phyloP scores from a whole-genome alignment of 345 rosid genomes.

The Moricandia arvensis region DNA sequence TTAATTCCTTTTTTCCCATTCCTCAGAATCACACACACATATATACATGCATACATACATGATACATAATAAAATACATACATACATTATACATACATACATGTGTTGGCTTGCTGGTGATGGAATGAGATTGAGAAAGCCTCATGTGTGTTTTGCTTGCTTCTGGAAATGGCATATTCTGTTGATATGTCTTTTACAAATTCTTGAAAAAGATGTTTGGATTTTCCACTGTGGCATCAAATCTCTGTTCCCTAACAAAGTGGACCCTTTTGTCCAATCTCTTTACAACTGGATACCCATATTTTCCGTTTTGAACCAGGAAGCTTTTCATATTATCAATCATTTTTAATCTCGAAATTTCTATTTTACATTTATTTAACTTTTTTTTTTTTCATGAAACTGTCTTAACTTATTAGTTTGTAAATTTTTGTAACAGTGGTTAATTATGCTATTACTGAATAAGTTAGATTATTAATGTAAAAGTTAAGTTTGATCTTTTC shows the following conservation, averaged over 20 bases:
- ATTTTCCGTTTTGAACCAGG: background rate
- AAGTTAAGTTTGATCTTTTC: background rate
- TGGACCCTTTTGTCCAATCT: slow-evolving; percentile 25
- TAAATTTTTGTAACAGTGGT: background rate
- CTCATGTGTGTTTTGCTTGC: slow-evolving; percentile 21
- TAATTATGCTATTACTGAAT: background rate
- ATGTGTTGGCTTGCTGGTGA: slow-evolving; percentile 6
- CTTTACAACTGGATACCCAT: slow-evolving; percentile 3
- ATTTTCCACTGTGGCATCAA: slow-evolving; percentile 22
- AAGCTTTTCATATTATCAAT: background rate
- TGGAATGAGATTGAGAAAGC: slow-evolving; percentile 19
- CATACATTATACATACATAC: background rate
- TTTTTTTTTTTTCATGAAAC: background rate
- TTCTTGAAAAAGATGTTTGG: slow-evolving; percentile 19
- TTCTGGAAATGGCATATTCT: slow-evolving; percentile 32
- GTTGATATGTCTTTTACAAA: slow-evolving; percentile 23
- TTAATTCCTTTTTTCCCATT: slow-evolving; percentile 29
- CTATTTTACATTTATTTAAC: background rate
- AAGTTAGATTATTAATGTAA: background rate
- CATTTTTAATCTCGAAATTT: background rate
- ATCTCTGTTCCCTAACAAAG: slow-evolving; percentile 26
- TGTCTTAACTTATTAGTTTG: background rate
- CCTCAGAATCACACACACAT: slow-evolving; percentile 26
- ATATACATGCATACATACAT: background rate
- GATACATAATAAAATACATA: background rate